A percentile compares a stretch with the other conserved stretches of the same genome.
Conservation (phyloP, 768 basidiomycete genomes). For the Psilocybe cyanescens region DNA sequence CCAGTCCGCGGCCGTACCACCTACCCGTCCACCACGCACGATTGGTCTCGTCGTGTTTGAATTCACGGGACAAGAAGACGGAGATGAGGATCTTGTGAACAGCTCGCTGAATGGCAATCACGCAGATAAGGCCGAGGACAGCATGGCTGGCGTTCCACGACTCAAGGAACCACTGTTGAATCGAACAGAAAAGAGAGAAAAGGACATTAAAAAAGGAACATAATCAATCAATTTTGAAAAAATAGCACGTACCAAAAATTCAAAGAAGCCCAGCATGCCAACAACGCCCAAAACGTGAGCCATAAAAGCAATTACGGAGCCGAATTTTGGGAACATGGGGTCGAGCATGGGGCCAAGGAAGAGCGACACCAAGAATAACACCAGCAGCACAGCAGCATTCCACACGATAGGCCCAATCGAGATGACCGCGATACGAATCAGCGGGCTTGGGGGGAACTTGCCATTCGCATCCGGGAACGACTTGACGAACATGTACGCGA, state of each 20-base stretch:
- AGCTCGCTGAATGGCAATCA: conserved; percentile 90
- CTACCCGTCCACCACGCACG: conserved; percentile 98
- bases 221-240: conserved; percentile 6
- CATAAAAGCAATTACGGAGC: conserved; percentile 88
- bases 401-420: conserved; percentile 94
- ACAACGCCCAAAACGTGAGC: conserved; percentile 83
- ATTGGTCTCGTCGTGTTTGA: conserved; percentile 99
- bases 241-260: conserved; percentile 75
- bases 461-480: conserved; percentile 73
- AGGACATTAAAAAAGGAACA: conserved; percentile 20
- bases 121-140: conserved; percentile 89
- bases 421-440: conserved; percentile 93
- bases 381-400: conserved; percentile 87
- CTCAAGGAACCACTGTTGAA: conserved; percentile 87
- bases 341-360: conserved; percentile 93
- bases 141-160: conserved; percentile 91
- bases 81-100: conserved; percentile 94
- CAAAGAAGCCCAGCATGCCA: conserved; percentile 93
- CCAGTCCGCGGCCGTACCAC: conserved; percentile 96
- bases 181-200: not conserved
- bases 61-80: conserved; percentile 94
- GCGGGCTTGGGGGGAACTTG: conserved; percentile 72
- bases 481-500: conserved; percentile 93
- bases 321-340: conserved; percentile 84
- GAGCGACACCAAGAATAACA: conserved; percentile 88